Conservation (phyloP, 2,329 filamentous ascomycete species). For the Hypoxylon rubiginosum region DNA sequence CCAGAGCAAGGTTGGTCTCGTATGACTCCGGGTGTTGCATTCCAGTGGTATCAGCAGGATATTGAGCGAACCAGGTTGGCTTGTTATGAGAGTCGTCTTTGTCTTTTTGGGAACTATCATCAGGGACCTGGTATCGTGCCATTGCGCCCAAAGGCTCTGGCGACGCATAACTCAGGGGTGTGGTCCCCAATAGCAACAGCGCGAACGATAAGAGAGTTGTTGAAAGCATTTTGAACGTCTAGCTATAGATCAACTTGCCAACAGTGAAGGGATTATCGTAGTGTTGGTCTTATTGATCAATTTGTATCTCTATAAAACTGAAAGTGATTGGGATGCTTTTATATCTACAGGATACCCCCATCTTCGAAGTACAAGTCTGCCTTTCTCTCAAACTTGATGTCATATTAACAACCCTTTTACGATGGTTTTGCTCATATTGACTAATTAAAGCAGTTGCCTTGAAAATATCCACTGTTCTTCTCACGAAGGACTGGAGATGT, state of each 20-base stretch:
- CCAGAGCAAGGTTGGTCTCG: slow-evolving; percentile 12
- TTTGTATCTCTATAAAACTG: slow-evolving; percentile 1
- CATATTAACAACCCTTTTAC: neutral
- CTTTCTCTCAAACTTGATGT: neutral
- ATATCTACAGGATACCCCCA: slow-evolving; percentile 9
- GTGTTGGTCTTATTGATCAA: neutral
- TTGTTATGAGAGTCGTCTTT: slow-evolving; percentile 7
- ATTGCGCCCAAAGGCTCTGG: slow-evolving; percentile 4
- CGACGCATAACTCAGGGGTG: neutral
- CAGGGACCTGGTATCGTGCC: slow-evolving; percentile 3
- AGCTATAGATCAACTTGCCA: neutral
- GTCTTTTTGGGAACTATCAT: neutral
- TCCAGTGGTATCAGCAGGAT: slow-evolving; percentile 6
- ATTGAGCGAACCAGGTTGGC: slow-evolving; percentile 17
- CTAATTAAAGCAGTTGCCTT: neutral
- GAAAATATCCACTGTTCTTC: neutral
- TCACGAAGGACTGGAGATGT: slow-evolving; percentile 1
- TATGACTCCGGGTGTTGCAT: slow-evolving; percentile 11
- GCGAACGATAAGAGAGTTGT: neutral
- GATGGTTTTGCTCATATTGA: neutral
- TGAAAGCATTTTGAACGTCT: slow-evolving; percentile 5
- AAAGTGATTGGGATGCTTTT: neutral
- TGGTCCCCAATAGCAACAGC: slow-evolving; percentile 5
- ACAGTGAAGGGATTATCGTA: neutral
- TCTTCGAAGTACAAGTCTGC: neutral